Conservation (phyloP, 768 basidiomycete genomes). For the Aureoboletus auriporus region DNA sequence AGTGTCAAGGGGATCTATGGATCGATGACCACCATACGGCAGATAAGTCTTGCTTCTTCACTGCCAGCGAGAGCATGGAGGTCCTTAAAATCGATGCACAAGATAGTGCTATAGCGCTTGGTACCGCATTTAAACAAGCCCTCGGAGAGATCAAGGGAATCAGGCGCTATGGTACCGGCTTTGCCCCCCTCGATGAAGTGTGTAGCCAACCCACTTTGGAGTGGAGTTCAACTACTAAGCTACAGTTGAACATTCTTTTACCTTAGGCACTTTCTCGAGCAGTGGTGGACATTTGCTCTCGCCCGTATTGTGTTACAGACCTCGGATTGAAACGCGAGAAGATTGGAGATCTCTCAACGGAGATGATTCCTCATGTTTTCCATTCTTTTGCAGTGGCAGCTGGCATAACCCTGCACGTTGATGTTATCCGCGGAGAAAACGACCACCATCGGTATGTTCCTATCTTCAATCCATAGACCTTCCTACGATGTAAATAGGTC, state of each 20-base stretch:
- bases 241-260: background rate
- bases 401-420: slow-evolving; percentile 90
- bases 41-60: slow-evolving; percentile 60
- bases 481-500: slow-evolving; percentile 48
- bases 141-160: slow-evolving; percentile 94
- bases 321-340: slow-evolving; percentile 86
- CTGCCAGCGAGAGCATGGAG: slow-evolving; percentile 10
- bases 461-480: background rate
- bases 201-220: slow-evolving; percentile 4
- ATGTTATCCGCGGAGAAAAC: slow-evolving; percentile 92
- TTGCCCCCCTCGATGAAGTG: slow-evolving; percentile 96
- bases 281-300: slow-evolving; percentile 97
- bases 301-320: slow-evolving; percentile 93
- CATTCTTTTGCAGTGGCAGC: slow-evolving; percentile 98
- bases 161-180: slow-evolving; percentile 91
- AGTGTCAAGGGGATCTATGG: slow-evolving; percentile 92
- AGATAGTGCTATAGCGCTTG: slow-evolving; percentile 84
- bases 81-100: slow-evolving; percentile 43
- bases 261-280: slow-evolving; percentile 87
- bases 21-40: slow-evolving; percentile 99
- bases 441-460: slow-evolving; percentile 88
- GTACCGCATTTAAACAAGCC: slow-evolving; percentile 90
- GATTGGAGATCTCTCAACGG: slow-evolving; percentile 91
- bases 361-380: slow-evolving; percentile 98
- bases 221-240: background rate